A percentile compares a stretch with the other conserved stretches of the same genome.
Evolutionary conservation across 2,329 filamentous ascomycete species (phyloP).

Genomic region (Ophiostoma pallidulum): DNA sequence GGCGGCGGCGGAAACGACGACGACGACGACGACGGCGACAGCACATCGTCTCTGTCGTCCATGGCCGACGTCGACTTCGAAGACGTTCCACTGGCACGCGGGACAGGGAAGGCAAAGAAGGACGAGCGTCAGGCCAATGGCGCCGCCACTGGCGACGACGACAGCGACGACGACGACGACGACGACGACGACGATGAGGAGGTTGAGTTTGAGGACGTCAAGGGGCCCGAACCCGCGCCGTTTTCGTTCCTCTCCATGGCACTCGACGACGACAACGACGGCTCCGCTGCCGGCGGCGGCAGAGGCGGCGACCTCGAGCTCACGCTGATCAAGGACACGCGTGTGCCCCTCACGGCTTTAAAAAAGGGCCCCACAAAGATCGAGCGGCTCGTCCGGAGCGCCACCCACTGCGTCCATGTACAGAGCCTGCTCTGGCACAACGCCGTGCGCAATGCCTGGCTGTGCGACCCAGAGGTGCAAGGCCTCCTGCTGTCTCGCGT

Average conservation of each 20-base stretch:
- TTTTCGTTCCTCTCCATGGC: slow-evolving; percentile 23
- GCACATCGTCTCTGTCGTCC: slow-evolving; percentile 41
- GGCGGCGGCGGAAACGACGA: slow-evolving; percentile 35
- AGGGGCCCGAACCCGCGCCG: slow-evolving; percentile 23
- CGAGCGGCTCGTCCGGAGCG: slow-evolving; percentile 66
- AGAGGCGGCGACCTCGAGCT: slow-evolving; percentile 63
- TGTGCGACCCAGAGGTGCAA: slow-evolving; percentile 68
- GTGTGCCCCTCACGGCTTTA: slow-evolving; percentile 45
- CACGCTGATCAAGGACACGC: slow-evolving; percentile 52
- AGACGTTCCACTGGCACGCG: slow-evolving; percentile 31
- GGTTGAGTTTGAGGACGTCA: slow-evolving; percentile 53
- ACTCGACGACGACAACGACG: slow-evolving; percentile 17
- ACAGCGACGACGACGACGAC: slow-evolving; percentile 29
- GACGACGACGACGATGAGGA: slow-evolving; percentile 40
- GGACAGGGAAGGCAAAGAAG: slow-evolving; percentile 30
- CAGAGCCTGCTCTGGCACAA: slow-evolving; percentile 86
- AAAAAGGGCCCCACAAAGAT: slow-evolving; percentile 84
- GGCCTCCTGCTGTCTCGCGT: slow-evolving; percentile 67
- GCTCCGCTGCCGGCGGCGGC: slow-evolving; percentile 27
- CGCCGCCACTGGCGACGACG: no score
- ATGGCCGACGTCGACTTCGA: slow-evolving; percentile 51
- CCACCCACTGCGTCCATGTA: slow-evolving; percentile 83
- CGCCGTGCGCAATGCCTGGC: slow-evolving; percentile 71
- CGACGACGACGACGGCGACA: slow-evolving; percentile 35
- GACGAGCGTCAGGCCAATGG: slow-evolving; percentile 16